Evolutionary conservation across 2,329 filamentous ascomycete genomes (phyloP), one percentile per base, ranked within the genome.

Genomic region (Annulohypoxylon truncatum): DNA sequence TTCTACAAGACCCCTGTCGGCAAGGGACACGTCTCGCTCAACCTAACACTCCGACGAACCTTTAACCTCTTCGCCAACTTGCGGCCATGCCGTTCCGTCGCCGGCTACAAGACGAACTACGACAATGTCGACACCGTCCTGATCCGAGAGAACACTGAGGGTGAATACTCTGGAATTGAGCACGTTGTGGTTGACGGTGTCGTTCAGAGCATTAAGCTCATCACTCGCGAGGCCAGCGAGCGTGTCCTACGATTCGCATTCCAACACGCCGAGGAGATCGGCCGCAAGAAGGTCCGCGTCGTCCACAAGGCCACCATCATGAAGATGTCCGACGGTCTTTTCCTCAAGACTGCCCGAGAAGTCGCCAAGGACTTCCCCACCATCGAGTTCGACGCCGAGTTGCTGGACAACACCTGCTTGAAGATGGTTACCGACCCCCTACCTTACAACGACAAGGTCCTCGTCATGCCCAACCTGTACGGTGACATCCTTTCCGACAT

Each of bases 271-370:
- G 88, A 96, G 82, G 89, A 93, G 75, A 92, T 97, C 78, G 94
- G 94, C 83, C 92, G 93, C 86, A 94, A 90, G 80, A 97, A 97
- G 92, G 95, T 98, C 77, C 93, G 94, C 78, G 95, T 94, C 66
- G 94, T 98, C 71, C 96, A 99, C 92, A 99, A 99, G 89, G 96
- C 96, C 81, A 98, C 96, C 79, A 99, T 99, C 85, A 99, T 99
- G 96, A 99, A 99, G 90, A 97, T 97, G 93, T 95, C 92, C 79
- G 96, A 99, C 81, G 96, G 96, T 84, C 92, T 99, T 68, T 99
- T 99, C 90, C 88, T 99, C 74, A 92, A 88, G 82, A 93, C 92
- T 69, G 96, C 91, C 74, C 85, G 90, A 74, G 88, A 96, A 68
- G 89, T 99, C 73, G 87, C 93, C 81, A 97, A 97, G 89, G 94